A percentile compares a stretch with the other conserved stretches of the same genome.
Conservation (phyloP, 2,329 filamentous ascomycete species). For the Beauveria brongniartii region DNA sequence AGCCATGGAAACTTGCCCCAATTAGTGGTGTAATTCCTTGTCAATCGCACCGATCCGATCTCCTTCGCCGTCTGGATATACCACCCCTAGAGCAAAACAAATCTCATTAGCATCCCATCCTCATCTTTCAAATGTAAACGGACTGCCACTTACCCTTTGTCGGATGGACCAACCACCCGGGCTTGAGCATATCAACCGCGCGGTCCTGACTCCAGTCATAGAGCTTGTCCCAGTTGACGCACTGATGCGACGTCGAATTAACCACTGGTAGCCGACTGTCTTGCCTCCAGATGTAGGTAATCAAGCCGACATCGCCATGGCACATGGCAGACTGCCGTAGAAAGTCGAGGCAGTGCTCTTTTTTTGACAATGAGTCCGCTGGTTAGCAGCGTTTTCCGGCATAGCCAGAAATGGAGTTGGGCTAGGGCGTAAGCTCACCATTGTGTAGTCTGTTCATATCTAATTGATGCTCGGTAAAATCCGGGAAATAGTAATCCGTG, state of each 20-base stretch:
- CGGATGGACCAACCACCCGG: conserved; percentile 6
- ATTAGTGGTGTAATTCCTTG: conserved; percentile 1
- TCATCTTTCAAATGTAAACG: background rate
- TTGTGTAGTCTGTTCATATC: conserved; percentile 7
- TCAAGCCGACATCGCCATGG: conserved; percentile 7
- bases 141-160: conserved; percentile 1
- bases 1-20: background rate
- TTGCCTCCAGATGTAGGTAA: conserved; percentile 6
- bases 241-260: conserved; percentile 6
- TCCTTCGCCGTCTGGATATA: conserved; percentile 1
- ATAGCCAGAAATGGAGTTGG: no score
- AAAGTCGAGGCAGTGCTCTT: conserved; percentile 8
- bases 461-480: conserved; percentile 2
- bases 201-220: conserved; percentile 5
- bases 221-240: conserved; percentile 8
- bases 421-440: background rate
- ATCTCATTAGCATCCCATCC: background rate
- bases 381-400: background rate
- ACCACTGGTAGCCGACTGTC: conserved; percentile 2
- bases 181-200: conserved; percentile 6
- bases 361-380: no score
- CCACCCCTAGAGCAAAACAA: background rate
- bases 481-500: conserved; percentile 2
- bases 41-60: conserved; percentile 6
- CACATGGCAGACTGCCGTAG: conserved; percentile 9